Base-by-base conservation (phyloP, 306 rosid species). In the Trifolium fragiferum region DNA sequence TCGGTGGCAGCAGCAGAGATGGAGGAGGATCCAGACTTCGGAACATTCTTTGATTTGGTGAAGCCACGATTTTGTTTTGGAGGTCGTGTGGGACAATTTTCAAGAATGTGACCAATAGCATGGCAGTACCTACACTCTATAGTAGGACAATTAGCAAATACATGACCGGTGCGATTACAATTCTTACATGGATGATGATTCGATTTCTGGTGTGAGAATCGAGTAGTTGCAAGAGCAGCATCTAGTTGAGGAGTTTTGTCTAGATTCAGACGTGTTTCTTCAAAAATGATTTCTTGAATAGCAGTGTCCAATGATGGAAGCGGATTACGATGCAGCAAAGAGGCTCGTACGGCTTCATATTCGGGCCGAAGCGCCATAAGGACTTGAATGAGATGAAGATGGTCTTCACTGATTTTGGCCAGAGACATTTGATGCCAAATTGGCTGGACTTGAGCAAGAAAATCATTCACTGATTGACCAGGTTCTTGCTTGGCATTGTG, bases 1-100 rank as follows among this genome's bases (percentile, higher is more conserved):
- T 55, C 62, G 10, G 62, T 55, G 62, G 62, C 6, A 21, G 62
- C 62, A 55, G 32, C 33, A 55, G 33, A 18, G 30, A 55, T 55
- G 14, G 32, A 55, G 33, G 62, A 55, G 8, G 11, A 55, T 55
- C 33, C 62, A 20, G 7, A 8, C 32, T 10, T 55, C 8, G 62
- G 14, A 21, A 55, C 33, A 55, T 55, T 55, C 62, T 55, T 21
- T 5, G 50, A 44, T 44, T 44, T 44, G 50, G 16, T 44, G 16
- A 44, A 44, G n/a, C 16, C 50, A 12, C 6, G n/a, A 44, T 44
- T 44, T 44, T 44, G 50, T 44, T 44, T 44, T 44, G 50, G 50
- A 44, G 50, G 50, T 44, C 50, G n/a, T 16, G 16, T 44, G 50
- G 16, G n/a, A 44, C 50, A 44, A 44, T 44, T 4, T 44, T 11